Evolutionary conservation across 768 basidiomycete genomes (phyloP).

Genomic region (Lactarius sanguifluus): DNA sequence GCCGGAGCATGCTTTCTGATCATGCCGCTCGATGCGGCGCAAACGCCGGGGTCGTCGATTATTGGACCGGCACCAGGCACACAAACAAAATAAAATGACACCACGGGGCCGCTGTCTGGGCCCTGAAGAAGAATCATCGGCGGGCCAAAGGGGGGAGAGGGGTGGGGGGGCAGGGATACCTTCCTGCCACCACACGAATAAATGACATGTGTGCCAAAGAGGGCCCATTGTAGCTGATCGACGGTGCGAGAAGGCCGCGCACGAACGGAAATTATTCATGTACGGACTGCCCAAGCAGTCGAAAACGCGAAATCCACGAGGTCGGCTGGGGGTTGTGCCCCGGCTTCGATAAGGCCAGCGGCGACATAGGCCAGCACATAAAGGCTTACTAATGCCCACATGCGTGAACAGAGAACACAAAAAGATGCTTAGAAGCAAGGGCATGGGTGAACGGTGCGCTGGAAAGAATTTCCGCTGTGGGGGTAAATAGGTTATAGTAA

Average conservation of each 20-base stretch:
- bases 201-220: neutral
- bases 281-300: neutral
- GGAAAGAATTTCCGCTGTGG: slow-evolving; percentile 21
- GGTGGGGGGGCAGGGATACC: neutral
- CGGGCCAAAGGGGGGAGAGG: neutral
- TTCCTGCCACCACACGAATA: neutral
- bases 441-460: slow-evolving; percentile 10
- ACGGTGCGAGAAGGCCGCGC: slow-evolving; percentile 5
- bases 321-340: slow-evolving; percentile 6
- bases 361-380: slow-evolving; percentile 11
- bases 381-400: slow-evolving; percentile 20
- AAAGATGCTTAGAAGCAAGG: slow-evolving; percentile 16
- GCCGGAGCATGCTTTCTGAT: slow-evolving; percentile 22
- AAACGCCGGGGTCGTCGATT: slow-evolving; percentile 7
- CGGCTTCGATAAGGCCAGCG: slow-evolving; percentile 13
- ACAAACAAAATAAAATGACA: slow-evolving; percentile 14
- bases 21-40: slow-evolving; percentile 26
- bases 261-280: slow-evolving; percentile 21
- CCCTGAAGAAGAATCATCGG: slow-evolving; percentile 16
- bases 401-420: slow-evolving; percentile 20
- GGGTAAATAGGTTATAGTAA: slow-evolving; percentile 20
- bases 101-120: slow-evolving; percentile 26
- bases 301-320: slow-evolving; percentile 26
- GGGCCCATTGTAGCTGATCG: slow-evolving; percentile 22
- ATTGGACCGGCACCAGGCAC: slow-evolving; percentile 26